phyloP scores from a whole-genome alignment of 805 yeast genomes.

The Kluyveromyces wickerhamii region DNA sequence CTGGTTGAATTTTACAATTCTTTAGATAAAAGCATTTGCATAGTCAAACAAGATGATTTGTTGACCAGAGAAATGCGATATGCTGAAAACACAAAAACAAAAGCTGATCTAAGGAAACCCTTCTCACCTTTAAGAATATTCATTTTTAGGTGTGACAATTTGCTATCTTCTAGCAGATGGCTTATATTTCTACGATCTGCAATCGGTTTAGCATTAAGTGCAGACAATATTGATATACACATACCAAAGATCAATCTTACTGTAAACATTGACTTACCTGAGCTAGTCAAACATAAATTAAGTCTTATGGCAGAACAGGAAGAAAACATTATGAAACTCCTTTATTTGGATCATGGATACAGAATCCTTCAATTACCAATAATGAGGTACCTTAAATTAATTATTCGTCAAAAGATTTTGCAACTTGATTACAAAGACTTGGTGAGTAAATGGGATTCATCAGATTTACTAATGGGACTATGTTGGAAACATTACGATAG shows the following conservation, averaged over 20 bases:
- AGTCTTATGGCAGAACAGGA: constrained; percentile 10
- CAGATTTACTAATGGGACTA: constrained; percentile 37
- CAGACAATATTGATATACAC: constrained; percentile 36
- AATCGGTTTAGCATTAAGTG: constrained; percentile 37
- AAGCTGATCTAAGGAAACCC: constrained; percentile 8
- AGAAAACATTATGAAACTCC: constrained; percentile 10
- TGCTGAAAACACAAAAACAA: constrained; percentile 5
- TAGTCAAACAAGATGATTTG: constrained; percentile 18
- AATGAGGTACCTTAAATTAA: constrained; percentile 17
- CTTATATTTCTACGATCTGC: constrained; percentile 45
- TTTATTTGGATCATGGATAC: constrained; percentile 16
- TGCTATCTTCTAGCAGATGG: constrained; percentile 55
- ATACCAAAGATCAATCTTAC: constrained; percentile 35
- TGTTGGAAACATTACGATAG: constrained; percentile 67
- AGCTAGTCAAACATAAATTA: constrained; percentile 9
- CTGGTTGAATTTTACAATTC: constrained; percentile 51
- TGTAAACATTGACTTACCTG: constrained; percentile 20
- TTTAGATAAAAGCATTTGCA: constrained; percentile 57
- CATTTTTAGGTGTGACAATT: constrained; percentile 48
- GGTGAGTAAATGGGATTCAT: constrained; percentile 21
- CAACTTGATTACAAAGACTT: constrained; percentile 19
- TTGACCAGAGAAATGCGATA: constrained; percentile 6
- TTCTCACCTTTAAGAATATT: constrained; percentile 32
- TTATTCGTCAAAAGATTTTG: constrained; percentile 30
- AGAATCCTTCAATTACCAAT: constrained; percentile 18